Base-by-base conservation (phyloP, 1,284 basidiomycete species). In the Erythrobasidium hasegawianum region DNA sequence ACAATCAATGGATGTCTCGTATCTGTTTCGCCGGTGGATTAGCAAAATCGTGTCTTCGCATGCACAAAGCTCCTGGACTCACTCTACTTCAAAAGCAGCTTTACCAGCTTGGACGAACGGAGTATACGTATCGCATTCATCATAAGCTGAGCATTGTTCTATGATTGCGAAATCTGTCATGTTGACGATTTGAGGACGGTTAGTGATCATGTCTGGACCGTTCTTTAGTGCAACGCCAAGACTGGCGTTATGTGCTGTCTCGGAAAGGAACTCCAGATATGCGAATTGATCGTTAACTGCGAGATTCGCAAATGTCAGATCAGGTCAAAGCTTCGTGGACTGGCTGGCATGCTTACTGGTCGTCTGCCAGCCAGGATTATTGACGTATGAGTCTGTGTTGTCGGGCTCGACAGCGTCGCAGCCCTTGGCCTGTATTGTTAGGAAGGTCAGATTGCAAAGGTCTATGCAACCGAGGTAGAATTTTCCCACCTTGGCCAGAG, bases 331-430 rank as follows among this genome's bases (percentile, higher is more conserved):
- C n/a, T n/a, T n/a, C n/a, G n/a, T n/a, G n/a, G n/a, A n/a, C n/a
- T n/a, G n/a, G n/a, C 14, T 24, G 20, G 11, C 5, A 11, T 5
- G 11, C 57, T 8, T 53, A 59, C 64, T 56, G 16, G 57, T 59
- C 11, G 53, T 68, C 64, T 73, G 22, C 71, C 71, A 50, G 70
- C 69, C 38, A 68, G 71, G 22, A 16, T 68, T 68, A 62, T 76
- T 76, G 43, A 64, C 64, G 64, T 73, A 76, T 60, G 71, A 58
- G 50, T 78, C 77, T 7, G 77, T 74, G 59, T 77, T 77, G 66
- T 78, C 77, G 8, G 76, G 76, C 66, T 78, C 77, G 18, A 78
- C 70, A 11, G 70, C 77, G 57, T 78, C 75, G 65, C 77, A 78
- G n/a, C 75, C 76, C 67, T 76, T 77, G 1, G 45, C 57, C 66